Evolutionary conservation across 441 rosid genomes (phyloP).

Genomic region (Kokia cookei): DNA sequence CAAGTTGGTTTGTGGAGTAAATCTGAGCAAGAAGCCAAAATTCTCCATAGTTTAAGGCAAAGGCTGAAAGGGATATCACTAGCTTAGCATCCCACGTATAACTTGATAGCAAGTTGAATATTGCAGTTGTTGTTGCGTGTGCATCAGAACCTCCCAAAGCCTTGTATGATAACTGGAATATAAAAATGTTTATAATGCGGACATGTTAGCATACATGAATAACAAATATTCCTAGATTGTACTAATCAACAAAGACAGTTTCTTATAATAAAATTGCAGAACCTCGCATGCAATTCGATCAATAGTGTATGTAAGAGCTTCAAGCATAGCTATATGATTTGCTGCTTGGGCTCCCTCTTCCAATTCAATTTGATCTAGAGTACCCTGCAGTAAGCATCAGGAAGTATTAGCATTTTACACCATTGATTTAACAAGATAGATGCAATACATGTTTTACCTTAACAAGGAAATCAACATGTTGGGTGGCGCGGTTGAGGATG

Average conservation of each 20-base stretch:
- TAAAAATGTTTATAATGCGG: not conserved
- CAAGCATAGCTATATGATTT: slow-evolving; percentile 40
- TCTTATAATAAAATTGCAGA: not conserved
- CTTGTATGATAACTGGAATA: slow-evolving; percentile 59
- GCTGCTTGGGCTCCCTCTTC: slow-evolving; percentile 51
- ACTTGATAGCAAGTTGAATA: slow-evolving; percentile 59
- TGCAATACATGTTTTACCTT: slow-evolving; percentile 23
- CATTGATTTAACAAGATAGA: not conserved
- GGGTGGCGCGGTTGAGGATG: slow-evolving; percentile 71
- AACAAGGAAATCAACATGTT: slow-evolving; percentile 21
- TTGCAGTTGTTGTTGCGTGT: slow-evolving; percentile 60
- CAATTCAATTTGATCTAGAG: slow-evolving; percentile 18
- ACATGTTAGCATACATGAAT: not conserved
- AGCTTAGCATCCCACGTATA: slow-evolving; percentile 88
- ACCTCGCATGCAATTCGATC: slow-evolving; percentile 85
- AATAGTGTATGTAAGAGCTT: slow-evolving; percentile 52
- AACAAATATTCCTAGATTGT: not conserved
- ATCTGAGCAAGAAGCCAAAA: slow-evolving; percentile 92
- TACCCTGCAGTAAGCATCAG: slow-evolving; percentile 20
- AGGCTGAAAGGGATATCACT: slow-evolving; percentile 78
- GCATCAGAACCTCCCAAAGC: slow-evolving; percentile 69
- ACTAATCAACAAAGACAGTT: not conserved
- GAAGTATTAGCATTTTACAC: not conserved
- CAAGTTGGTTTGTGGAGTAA: slow-evolving; percentile 72
- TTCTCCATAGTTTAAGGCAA: slow-evolving; percentile 87